These are phyloP conservation scores for Auricularia cornea DNA, from an alignment of 768 basidiomycete genomes.

Conservation along the genomic window DNA sequence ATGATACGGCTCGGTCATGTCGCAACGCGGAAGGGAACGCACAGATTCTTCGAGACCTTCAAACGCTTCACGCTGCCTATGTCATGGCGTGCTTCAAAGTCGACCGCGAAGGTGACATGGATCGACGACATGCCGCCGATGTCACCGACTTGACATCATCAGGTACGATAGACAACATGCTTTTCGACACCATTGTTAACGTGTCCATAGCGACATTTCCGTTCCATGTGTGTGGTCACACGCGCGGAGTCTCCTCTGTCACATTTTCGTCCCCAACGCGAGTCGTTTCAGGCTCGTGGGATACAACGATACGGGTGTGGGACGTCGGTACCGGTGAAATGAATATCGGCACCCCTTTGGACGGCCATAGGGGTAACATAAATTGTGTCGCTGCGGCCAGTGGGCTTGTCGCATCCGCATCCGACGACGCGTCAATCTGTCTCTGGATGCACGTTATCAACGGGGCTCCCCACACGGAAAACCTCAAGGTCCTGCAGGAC, in stretches of 20 bases:
- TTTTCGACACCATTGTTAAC: too few relatives aligned
- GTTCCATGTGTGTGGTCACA: background rate
- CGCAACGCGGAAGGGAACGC: too few relatives aligned
- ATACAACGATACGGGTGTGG: slow-evolving; percentile 5
- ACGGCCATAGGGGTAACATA: slow-evolving; percentile 6
- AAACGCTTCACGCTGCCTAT: too few relatives aligned
- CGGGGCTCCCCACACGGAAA: background rate
- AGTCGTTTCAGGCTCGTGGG: background rate
- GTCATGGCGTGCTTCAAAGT: too few relatives aligned
- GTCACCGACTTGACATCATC: too few relatives aligned
- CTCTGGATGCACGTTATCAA: slow-evolving; percentile 9
- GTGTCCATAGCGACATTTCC: too few relatives aligned
- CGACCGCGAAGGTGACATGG: too few relatives aligned
- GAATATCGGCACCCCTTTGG: background rate
- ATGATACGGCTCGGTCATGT: too few relatives aligned
- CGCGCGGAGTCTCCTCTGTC: background rate
- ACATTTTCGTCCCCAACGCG: slow-evolving; percentile 10
- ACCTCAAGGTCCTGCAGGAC: background rate
- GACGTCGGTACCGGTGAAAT: background rate
- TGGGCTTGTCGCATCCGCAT: slow-evolving; percentile 15
- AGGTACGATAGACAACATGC: too few relatives aligned
- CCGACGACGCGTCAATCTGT: slow-evolving; percentile 5
- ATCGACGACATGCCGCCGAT: too few relatives aligned
- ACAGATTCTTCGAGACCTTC: too few relatives aligned
- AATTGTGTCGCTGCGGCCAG: slow-evolving; percentile 5